Evolutionary conservation across 148 eudicot genomes (phyloP).

Genomic region (Salicornia ramosissima): DNA sequence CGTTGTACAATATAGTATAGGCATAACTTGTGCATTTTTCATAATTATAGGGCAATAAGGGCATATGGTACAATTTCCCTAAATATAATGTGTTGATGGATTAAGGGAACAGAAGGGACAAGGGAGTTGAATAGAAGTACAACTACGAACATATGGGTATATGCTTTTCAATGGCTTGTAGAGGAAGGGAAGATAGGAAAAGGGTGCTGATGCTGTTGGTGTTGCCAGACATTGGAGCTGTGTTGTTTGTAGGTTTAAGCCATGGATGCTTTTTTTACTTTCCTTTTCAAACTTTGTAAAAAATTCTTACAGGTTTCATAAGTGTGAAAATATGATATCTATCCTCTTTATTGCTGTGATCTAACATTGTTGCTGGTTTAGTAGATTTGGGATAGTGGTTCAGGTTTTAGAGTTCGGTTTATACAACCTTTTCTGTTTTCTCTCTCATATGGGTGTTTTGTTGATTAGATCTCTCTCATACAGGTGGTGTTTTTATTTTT

Average conservation of each 20-base stretch:
- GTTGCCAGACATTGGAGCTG: neutral
- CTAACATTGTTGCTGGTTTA: neutral
- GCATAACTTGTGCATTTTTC: no score
- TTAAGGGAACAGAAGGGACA: neutral
- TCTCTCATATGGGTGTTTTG: no score
- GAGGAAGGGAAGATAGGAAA: neutral
- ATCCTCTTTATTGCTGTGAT: neutral
- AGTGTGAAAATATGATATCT: neutral
- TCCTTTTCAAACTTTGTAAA: no score
- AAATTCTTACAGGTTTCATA: neutral
- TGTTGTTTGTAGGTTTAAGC: neutral
- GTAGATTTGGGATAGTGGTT: neutral
- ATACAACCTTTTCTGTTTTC: no score
- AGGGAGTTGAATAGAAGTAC: neutral
- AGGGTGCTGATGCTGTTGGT: neutral
- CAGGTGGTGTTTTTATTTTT: neutral
- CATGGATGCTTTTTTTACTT: no score
- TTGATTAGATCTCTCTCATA: no score
- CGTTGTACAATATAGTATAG: no score
- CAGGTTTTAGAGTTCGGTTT: neutral
- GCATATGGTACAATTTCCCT: no score
- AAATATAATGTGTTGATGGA: neutral
- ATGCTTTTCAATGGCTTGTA: no score
- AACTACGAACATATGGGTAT: neutral
- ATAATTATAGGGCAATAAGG: no score